Conservation (phyloP, 306 rosid genomes). For the Abrus pulchellus region DNA sequence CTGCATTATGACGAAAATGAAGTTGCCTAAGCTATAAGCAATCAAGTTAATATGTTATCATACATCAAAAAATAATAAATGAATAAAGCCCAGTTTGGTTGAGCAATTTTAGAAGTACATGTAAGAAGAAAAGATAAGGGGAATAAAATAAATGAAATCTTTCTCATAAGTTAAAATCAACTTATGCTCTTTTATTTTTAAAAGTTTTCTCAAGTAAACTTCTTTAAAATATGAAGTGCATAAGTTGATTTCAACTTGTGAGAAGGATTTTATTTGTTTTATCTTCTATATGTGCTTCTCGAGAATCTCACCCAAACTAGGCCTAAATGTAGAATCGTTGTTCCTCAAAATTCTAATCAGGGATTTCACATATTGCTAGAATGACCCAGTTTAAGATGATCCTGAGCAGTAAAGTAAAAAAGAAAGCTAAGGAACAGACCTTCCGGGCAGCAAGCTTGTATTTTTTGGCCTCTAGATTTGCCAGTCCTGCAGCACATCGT, state of each 20-base stretch:
- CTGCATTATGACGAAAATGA: slow-evolving; percentile 58
- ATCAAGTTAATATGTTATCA: slow-evolving; percentile 13
- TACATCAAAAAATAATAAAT: slow-evolving; percentile 35
- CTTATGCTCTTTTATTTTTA: too few species aligned
- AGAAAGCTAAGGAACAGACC: slow-evolving; percentile 61
- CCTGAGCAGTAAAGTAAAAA: background rate
- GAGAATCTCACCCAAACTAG: too few species aligned
- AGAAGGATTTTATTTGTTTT: too few species aligned
- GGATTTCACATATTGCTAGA: slow-evolving; percentile 25
- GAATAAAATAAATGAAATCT: too few species aligned
- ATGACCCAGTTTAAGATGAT: slow-evolving; percentile 13
- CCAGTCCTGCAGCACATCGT: slow-evolving; percentile 96
- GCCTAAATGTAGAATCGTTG: too few species aligned
- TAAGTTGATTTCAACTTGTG: too few species aligned
- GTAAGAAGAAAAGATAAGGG: too few species aligned
- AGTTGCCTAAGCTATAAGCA: slow-evolving; percentile 37
- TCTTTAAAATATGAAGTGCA: too few species aligned
- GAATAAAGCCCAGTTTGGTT: background rate
- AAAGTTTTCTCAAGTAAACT: too few species aligned
- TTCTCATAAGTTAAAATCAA: too few species aligned
- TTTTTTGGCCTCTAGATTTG: slow-evolving; percentile 90
- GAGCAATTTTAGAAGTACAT: too few species aligned
- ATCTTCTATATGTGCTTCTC: too few species aligned
- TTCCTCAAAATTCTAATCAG: slow-evolving; percentile 14
- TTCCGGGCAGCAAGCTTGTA: slow-evolving; percentile 99